These are phyloP conservation scores for Ophiostoma australiae DNA, from an alignment of 2,329 filamentous ascomycete genomes.

Conservation along the genomic window DNA sequence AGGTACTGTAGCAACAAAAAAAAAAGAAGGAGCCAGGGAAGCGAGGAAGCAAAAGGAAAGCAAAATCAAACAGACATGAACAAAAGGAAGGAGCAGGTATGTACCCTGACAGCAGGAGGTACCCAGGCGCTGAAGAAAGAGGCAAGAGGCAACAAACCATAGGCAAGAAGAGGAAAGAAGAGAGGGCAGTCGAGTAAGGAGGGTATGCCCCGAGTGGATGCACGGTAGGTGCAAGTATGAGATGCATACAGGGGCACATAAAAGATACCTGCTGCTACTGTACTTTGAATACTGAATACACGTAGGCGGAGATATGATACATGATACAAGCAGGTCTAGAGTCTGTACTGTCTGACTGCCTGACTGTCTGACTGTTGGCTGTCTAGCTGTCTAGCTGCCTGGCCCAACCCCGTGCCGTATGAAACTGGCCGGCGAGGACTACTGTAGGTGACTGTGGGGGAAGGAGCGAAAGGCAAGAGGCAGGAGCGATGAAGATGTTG, in stretches of 20 bases:
- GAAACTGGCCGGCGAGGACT: background rate
- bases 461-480: background rate
- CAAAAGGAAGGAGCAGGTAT: background rate
- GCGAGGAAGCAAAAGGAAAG: background rate
- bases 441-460: background rate
- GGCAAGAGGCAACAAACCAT: background rate
- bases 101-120: background rate
- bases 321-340: background rate
- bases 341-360: background rate
- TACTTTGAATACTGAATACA: background rate
- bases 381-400: too few relatives aligned
- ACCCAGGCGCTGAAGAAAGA: background rate
- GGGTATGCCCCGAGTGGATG: constrained; percentile 9
- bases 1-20: background rate
- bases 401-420: background rate
- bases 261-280: background rate
- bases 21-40: background rate
- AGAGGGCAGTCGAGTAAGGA: constrained; percentile 3
- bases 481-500: background rate
- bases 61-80: background rate
- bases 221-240: background rate
- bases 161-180: background rate
- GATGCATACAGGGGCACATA: background rate
- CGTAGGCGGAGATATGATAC: background rate
- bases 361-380: too few relatives aligned